Evolutionary conservation across 176 grass and related monocot species (phyloP).

Genomic region (Tillandsia fasciculata): DNA sequence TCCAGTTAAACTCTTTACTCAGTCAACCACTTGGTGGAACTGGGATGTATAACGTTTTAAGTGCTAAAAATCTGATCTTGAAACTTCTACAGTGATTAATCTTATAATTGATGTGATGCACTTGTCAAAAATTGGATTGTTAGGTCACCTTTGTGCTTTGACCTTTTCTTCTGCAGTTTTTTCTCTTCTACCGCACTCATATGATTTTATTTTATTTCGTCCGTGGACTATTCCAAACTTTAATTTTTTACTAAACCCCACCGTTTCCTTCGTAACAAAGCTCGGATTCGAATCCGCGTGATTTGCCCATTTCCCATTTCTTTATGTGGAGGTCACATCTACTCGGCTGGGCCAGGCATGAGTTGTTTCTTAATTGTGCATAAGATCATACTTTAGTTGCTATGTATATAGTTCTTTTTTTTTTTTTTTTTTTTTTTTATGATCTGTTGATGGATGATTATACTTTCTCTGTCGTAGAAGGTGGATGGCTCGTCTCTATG

Average conservation of each 20-base stretch:
- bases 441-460: conserved; percentile 17
- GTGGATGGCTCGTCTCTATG: conserved; percentile 23
- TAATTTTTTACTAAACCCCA: too few relatives aligned
- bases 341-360: neutral
- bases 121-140: neutral
- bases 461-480: conserved; percentile 23
- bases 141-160: neutral
- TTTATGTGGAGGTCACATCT: neutral
- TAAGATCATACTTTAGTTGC: neutral
- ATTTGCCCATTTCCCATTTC: conserved; percentile 1
- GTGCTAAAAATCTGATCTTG: too few relatives aligned
- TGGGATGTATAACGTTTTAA: too few relatives aligned
- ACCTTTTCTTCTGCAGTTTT: neutral
- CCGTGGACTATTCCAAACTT: too few relatives aligned
- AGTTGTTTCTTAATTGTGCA: neutral
- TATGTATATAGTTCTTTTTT: conserved; percentile 6
- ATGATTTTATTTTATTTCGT: too few relatives aligned
- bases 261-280: neutral
- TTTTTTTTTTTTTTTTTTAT: conserved; percentile 4
- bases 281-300: neutral
- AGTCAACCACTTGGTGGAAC: conserved; percentile 15
- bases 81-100: too few relatives aligned
- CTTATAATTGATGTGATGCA: too few relatives aligned
- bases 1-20: conserved; percentile 12
- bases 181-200: neutral